Base-by-base conservation (phyloP, 768 basidiomycete species). In the Boletus coccyginus region DNA sequence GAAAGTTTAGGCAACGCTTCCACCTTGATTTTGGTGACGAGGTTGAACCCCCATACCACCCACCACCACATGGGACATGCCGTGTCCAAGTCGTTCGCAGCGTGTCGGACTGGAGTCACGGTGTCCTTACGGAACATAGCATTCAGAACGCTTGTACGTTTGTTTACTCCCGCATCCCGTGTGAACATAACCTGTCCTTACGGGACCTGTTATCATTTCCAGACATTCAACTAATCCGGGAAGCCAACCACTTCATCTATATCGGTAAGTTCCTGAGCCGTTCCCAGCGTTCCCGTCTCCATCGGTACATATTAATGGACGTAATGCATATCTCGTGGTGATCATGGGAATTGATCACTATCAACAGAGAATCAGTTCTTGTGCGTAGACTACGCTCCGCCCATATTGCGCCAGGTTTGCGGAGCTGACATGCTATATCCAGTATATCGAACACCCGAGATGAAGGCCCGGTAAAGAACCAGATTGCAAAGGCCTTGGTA, bases 101-200 rank as follows among this genome's bases (percentile, higher is more conserved):
- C 58, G 90, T 94, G 21, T 85, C 80, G 2, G 96, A 98, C 72
- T 99, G 96, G 96, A 90, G 87, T 64, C 92, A 94, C 63, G 96
- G 95, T 3, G 90, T 94, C 36, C 77, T 95, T 60, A 88, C 83
- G 5, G 96, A 98, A 71, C 82, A 85, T 56, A 94, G 91, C 70
- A 93, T 98, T 57, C 95, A 97, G 73, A 89, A 93, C 62, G 95
- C 96, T 46, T 94, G 91, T 92, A 65, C 69, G 88, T 82, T 8
- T 46, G 5, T 8, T 53, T 19, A 6, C 45, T 32, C 39, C 33
- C 24, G 46, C 50, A 41, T 49, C n/a, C 41, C 52, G 55, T 35
- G 33, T 19, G 54, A 27, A 24, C 19, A 32, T 53, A 38, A 40
- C 43, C 19, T 32, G 46, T 55, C 33, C 50, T 59, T 29, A 36